Evolutionary conservation across 805 yeast genomes (phyloP).

Genomic region (Lipomyces oligophaga): DNA sequence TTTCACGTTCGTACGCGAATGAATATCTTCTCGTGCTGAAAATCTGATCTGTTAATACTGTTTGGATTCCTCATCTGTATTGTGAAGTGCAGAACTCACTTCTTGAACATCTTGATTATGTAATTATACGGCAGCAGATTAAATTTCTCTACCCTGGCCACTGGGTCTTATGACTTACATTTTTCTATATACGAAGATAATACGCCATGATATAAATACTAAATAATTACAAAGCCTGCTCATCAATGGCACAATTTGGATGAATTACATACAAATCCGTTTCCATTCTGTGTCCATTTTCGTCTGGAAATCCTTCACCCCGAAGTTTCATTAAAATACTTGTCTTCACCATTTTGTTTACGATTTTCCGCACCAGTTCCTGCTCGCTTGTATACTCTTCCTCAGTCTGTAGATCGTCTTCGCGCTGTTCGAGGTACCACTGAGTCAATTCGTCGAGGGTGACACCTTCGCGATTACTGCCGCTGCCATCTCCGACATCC

Average conservation of each 20-base stretch:
- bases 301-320: constrained; percentile 43
- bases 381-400: constrained; percentile 68
- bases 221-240: constrained; percentile 8
- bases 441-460: constrained; percentile 67
- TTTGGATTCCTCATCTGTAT: background rate
- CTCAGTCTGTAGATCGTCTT: constrained; percentile 65
- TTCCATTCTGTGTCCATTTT: constrained; percentile 30
- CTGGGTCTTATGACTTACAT: no score
- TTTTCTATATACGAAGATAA: no score
- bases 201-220: no score
- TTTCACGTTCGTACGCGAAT: constrained; percentile 85
- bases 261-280: constrained; percentile 52
- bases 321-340: constrained; percentile 70
- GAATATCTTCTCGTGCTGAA: constrained; percentile 72
- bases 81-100: constrained; percentile 2
- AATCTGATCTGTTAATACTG: constrained; percentile 5
- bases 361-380: constrained; percentile 69
- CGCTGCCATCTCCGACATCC: no score
- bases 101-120: constrained; percentile 5
- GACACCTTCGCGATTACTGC: constrained; percentile 59
- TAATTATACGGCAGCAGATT: no score
- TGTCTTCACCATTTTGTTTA: constrained; percentile 79
- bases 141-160: no score
- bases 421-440: constrained; percentile 74
- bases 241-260: constrained; percentile 57